Evolutionary conservation across 192 early-diverging fungal species (phyloP).

Genomic region (Rhizoclosmatium globosum): DNA sequence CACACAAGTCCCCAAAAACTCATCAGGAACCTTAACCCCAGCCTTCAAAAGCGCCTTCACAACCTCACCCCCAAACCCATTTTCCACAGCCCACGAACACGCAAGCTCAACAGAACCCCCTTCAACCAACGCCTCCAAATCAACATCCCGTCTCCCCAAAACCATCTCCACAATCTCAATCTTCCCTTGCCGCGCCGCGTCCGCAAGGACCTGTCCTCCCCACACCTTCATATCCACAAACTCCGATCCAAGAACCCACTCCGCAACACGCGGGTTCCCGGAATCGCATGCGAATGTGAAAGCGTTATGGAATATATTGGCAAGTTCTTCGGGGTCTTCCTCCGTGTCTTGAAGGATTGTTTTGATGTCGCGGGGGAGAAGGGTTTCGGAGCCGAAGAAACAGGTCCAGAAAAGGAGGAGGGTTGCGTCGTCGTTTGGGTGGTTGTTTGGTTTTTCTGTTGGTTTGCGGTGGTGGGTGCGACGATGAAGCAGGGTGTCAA

Average conservation of each 20-base stretch:
- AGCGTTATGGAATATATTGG: not conserved
- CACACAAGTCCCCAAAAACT: not conserved
- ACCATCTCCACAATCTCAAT: slow-evolving; percentile 4
- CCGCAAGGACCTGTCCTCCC: slow-evolving; percentile 1
- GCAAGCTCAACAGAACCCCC: not conserved
- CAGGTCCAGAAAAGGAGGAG: not conserved
- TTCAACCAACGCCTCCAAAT: not conserved
- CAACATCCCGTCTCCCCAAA: not conserved
- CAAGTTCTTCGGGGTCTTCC: not conserved
- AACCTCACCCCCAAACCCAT: not conserved
- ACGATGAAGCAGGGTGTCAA: not conserved
- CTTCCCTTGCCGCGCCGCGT: not conserved
- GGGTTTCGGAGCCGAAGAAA: not conserved
- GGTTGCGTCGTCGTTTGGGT: not conserved
- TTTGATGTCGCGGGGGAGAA: not conserved
- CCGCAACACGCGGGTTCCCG: not conserved
- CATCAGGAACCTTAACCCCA: not conserved
- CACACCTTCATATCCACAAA: not conserved
- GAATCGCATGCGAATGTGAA: slow-evolving; percentile 1
- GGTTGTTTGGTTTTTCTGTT: not conserved
- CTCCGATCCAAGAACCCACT: not conserved
- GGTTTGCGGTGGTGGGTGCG: not conserved
- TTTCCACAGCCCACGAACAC: not conserved
- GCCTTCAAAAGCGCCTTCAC: not conserved
- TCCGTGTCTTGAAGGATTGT: not conserved